Conservation (phyloP, 192 early-diverging fungal genomes). For the Pilaira anomala region DNA sequence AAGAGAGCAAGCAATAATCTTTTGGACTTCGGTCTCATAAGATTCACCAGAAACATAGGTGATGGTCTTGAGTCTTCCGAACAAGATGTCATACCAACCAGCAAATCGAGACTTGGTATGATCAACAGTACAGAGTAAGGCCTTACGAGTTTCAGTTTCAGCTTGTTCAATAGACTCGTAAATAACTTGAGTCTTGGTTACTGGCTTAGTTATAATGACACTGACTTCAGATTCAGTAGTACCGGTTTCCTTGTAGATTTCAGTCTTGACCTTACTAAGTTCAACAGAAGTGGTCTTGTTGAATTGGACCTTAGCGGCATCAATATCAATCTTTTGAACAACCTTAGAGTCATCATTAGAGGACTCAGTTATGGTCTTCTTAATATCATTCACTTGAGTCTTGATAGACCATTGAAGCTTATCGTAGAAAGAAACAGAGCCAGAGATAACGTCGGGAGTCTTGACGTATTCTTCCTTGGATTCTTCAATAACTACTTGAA, state of each 20-base stretch:
- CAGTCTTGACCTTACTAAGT: slow-evolving; percentile 6
- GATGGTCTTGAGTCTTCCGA: background rate
- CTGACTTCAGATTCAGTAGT: background rate
- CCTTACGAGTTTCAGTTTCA: background rate
- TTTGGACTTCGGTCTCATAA: background rate
- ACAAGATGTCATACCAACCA: slow-evolving; percentile 13
- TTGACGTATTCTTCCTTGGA: background rate
- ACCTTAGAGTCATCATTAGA: slow-evolving; percentile 11
- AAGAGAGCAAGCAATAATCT: background rate
- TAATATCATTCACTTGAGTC: background rate
- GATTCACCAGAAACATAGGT: background rate
- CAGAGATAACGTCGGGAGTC: background rate
- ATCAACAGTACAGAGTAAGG: background rate
- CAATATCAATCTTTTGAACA: background rate
- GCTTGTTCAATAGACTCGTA: background rate
- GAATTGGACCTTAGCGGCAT: background rate
- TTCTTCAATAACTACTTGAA: slow-evolving; percentile 5
- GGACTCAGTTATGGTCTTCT: slow-evolving; percentile 10
- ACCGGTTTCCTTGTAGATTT: background rate
- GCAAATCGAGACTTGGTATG: slow-evolving; percentile 4
- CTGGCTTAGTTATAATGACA: background rate
- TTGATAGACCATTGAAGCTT: slow-evolving; percentile 2
- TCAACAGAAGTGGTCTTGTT: background rate
- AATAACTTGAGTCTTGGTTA: background rate
- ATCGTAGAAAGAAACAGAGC: background rate